Conservation (phyloP, 2,329 filamentous ascomycete genomes). For the Calonectria multiphialidica region DNA sequence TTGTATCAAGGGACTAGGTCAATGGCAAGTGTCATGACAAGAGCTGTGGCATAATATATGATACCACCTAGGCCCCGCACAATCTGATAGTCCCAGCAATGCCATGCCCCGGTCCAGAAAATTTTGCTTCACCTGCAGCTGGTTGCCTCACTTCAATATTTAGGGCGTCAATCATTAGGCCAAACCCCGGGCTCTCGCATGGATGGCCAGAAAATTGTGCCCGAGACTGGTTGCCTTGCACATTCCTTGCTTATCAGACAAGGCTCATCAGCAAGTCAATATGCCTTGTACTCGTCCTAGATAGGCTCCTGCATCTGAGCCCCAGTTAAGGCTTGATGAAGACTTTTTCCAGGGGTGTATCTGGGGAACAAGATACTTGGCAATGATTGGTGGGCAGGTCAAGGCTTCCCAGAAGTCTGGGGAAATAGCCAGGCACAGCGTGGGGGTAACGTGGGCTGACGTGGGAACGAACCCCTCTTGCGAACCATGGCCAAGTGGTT, state of each 20-base stretch:
- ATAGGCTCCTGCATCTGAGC: background rate
- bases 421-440: slow-evolving; percentile 16
- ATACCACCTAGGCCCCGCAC: slow-evolving; percentile 5
- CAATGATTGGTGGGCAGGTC: slow-evolving; percentile 20
- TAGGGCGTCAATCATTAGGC: slow-evolving; percentile 22
- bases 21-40: background rate
- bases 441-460: slow-evolving; percentile 18
- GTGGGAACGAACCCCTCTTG: slow-evolving; percentile 1
- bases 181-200: slow-evolving; percentile 8
- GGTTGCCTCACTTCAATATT: slow-evolving; percentile 28
- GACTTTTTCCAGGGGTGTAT: slow-evolving; percentile 12
- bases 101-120: slow-evolving; percentile 23
- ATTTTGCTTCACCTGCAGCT: slow-evolving; percentile 34
- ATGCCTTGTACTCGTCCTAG: slow-evolving; percentile 13
- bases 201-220: slow-evolving; percentile 1
- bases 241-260: slow-evolving; percentile 26
- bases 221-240: slow-evolving; percentile 33
- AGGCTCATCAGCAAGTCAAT: slow-evolving; percentile 24
- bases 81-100: slow-evolving; percentile 6
- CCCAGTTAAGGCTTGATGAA: background rate
- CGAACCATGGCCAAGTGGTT: slow-evolving; percentile 18
- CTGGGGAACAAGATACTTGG: slow-evolving; percentile 6
- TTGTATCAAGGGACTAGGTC: background rate
- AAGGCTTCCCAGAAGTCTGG: slow-evolving; percentile 19
- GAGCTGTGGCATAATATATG: slow-evolving; percentile 23